A percentile compares a stretch with the other conserved stretches of the same genome.
phyloP scores from a whole-genome alignment of 1,284 basidiomycete genomes.

The Mrakiaceae sp. region DNA sequence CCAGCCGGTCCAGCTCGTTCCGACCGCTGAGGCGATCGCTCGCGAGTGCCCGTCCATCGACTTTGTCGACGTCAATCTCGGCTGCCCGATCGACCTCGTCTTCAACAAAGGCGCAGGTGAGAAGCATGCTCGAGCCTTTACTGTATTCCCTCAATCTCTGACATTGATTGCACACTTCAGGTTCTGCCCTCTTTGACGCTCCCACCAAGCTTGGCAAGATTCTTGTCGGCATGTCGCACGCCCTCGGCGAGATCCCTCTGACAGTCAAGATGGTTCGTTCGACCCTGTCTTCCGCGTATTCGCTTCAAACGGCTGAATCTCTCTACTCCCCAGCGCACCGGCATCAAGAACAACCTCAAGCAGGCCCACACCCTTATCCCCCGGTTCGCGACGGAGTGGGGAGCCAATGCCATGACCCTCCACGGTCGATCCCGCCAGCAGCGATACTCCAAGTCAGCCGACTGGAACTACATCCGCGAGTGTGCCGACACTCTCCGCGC shows the following conservation, averaged over 20 bases:
- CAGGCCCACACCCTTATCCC: constrained; percentile 88
- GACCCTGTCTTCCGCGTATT: background rate
- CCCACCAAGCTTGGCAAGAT: constrained; percentile 75
- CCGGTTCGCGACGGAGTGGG: constrained; percentile 65
- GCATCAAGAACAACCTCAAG: constrained; percentile 74
- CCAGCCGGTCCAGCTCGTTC: constrained; percentile 62
- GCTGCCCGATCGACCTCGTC: constrained; percentile 83
- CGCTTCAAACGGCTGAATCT: background rate
- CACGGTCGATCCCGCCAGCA: constrained; percentile 89
- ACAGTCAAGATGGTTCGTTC: constrained; percentile 65
- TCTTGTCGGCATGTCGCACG: constrained; percentile 80
- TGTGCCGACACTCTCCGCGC: constrained; percentile 51
- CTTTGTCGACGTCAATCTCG: constrained; percentile 78
- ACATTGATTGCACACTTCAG: constrained; percentile 10
- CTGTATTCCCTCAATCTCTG: constrained; percentile 17
- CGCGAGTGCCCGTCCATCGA: constrained; percentile 56
- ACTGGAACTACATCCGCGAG: constrained; percentile 69
- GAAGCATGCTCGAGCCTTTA: background rate
- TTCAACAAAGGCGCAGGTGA: constrained; percentile 77
- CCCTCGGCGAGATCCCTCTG: constrained; percentile 83
- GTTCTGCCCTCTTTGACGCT: constrained; percentile 60
- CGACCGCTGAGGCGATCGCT: constrained; percentile 71
- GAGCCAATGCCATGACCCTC: constrained; percentile 66
- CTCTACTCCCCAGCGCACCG: constrained; percentile 48
- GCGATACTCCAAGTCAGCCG: constrained; percentile 67